Percentiles rank a stretch among this genome's conserved stretches.
Evolutionary conservation across 208 protist genomes (phyloP).

Genomic region (Giardia muris): DNA sequence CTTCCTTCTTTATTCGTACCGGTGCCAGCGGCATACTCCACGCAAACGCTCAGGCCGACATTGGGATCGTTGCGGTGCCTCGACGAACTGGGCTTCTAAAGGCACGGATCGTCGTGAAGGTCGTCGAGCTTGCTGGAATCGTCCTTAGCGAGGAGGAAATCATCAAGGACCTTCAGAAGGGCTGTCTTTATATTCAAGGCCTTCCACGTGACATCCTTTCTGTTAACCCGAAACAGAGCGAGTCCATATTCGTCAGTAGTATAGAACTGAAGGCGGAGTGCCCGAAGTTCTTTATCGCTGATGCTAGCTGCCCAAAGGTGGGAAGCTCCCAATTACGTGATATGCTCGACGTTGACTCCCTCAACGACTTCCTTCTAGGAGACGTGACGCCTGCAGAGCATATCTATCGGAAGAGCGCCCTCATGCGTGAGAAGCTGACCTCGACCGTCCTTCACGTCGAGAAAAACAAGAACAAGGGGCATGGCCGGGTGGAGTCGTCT

Average conservation of each 20-base stretch:
- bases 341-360: constrained; percentile 24
- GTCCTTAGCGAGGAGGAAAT: not conserved
- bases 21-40: not conserved
- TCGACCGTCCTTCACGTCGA: not conserved
- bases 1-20: not conserved
- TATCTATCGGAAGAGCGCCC: not conserved
- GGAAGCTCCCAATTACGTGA: not conserved
- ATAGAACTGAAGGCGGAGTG: not conserved
- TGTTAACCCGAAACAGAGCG: not conserved
- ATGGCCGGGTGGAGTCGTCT: not conserved
- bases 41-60: not conserved
- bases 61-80: not conserved
- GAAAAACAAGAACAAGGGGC: not conserved
- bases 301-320: not conserved
- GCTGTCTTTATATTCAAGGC: constrained; percentile 19
- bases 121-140: not conserved
- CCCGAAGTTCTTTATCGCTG: constrained; percentile 20
- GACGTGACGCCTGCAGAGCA: not conserved
- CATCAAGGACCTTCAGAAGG: not conserved
- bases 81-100: not conserved
- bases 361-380: constrained; percentile 4
- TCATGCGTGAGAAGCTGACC: not conserved
- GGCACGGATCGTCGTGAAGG: not conserved
- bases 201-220: not conserved
- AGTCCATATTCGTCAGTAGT: not conserved